Base-by-base conservation (phyloP, 2,329 filamentous ascomycete genomes). In the Purpureocillium lavendulum region DNA sequence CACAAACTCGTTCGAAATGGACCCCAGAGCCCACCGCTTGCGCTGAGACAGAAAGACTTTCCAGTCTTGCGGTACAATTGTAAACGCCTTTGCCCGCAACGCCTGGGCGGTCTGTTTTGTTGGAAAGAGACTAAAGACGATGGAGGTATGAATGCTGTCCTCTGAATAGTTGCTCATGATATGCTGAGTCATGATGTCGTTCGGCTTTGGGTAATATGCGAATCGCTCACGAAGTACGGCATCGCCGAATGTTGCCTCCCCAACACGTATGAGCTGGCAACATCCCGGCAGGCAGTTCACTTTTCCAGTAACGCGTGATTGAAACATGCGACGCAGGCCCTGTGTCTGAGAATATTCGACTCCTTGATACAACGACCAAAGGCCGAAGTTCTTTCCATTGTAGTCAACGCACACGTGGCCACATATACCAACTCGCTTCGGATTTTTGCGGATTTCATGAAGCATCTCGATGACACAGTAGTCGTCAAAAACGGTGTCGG, bases 131-230 rank as follows among this genome's bases (percentile, higher is more conserved):
- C 66, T 67, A 39, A 71, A 65, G 46, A 71, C 67, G 45, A 69
- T 62, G 43, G 62, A 67, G 2, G 67, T 67, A 39, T 71, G 68
- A 44, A 71, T 71, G 34, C 65, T 63, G 38, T 71, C 69, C 42
- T 72, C 69, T 3, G 66, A 70, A 30, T 68, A 67, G 14, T 63
- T 67, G 11, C 66, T 67, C 50, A 69, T 67, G 45, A 72, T 68
- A 37, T 69, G 67, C 47, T 61, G 61, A 7, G 68, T 65, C 57
- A 72, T 65, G 33, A 63, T 57, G 40, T 71, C 68, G 38, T 66
- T 67, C n/a, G 65, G 65, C 40, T 64, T 65, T 6, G 69, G 69
- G 41, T 63, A 66, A 51, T 71, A 70, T 4, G 67, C 67, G 36
- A 71, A 72, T 1, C 61, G 59, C 35, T 69, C 55, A 4, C 67